Conservation (phyloP, 192 early-diverging fungal species). For the Dissophora ornata region DNA sequence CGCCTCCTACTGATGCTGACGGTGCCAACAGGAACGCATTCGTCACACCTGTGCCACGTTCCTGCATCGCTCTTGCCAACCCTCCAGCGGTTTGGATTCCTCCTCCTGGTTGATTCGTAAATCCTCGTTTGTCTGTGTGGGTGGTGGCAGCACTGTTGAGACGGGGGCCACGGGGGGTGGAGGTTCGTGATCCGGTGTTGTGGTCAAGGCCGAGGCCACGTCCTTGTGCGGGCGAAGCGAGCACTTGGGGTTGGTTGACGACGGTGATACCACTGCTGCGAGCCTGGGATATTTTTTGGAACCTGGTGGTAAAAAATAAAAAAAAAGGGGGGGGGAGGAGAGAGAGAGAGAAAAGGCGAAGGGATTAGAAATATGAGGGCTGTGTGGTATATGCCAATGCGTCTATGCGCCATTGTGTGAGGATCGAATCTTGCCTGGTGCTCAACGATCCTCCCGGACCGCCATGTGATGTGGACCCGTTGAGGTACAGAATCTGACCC, state of each 20-base stretch:
- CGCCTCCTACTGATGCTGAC: not conserved
- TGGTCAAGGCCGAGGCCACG: slow-evolving; percentile 27
- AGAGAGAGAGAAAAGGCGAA: not conserved
- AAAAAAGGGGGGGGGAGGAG: not conserved
- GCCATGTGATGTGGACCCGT: slow-evolving; percentile 18
- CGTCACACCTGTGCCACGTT: slow-evolving; percentile 41
- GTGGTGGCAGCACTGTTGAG: no score
- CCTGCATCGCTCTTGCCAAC: slow-evolving; percentile 50
- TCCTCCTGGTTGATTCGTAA: not conserved
- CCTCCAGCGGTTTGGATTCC: slow-evolving; percentile 38
- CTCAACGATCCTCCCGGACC: slow-evolving; percentile 40
- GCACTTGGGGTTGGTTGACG: slow-evolving; percentile 22
- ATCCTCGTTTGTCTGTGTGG: slow-evolving; percentile 6
- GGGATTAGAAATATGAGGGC: not conserved
- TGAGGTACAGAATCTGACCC: slow-evolving; percentile 47
- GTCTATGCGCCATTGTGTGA: no score
- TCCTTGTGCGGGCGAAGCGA: not conserved
- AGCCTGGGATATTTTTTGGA: slow-evolving; percentile 36
- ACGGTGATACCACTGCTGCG: slow-evolving; percentile 31
- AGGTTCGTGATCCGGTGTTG: slow-evolving; percentile 18
- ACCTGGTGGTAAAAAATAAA: slow-evolving; percentile 11
- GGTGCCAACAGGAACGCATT: slow-evolving; percentile 38
- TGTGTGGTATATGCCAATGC: no score
- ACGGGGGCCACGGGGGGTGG: no score
- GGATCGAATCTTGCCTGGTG: slow-evolving; percentile 44